phyloP scores from a whole-genome alignment of 31 red algal genomes.

The Odonthalia washingtoniensis region DNA sequence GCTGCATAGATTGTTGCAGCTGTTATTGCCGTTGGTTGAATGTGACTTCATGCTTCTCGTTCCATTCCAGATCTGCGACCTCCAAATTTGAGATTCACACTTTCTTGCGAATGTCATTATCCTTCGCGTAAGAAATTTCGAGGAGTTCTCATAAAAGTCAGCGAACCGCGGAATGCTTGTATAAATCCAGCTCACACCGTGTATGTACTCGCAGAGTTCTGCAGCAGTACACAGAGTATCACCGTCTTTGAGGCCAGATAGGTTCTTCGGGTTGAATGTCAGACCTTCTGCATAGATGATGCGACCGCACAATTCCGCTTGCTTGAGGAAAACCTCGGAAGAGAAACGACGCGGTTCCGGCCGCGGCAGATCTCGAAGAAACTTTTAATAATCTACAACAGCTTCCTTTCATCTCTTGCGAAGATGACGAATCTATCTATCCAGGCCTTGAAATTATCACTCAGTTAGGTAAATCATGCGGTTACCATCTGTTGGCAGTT shows the following conservation, averaged over 20 bases:
- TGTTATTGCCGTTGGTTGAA: conserved; percentile 9
- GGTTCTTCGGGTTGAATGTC: conserved; percentile 35
- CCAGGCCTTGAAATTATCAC: conserved; percentile 11
- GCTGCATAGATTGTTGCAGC: conserved; percentile 23
- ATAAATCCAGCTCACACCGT: conserved; percentile 14
- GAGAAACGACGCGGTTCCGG: conserved; percentile 21
- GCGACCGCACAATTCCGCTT: conserved; percentile 24
- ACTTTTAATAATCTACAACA: background rate
- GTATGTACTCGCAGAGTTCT: conserved; percentile 26
- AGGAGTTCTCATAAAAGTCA: background rate
- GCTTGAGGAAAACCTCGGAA: conserved; percentile 8
- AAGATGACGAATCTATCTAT: conserved; percentile 38
- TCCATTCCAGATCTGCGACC: conserved; percentile 1
- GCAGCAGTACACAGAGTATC: conserved; percentile 5
- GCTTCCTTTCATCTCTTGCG: conserved; percentile 5
- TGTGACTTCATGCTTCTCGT: background rate
- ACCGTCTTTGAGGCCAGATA: no score
- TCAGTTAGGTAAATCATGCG: no score
- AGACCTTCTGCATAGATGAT: conserved; percentile 10
- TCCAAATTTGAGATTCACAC: conserved; percentile 25
- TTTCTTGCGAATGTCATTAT: background rate
- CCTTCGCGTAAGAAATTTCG: conserved; percentile 8
- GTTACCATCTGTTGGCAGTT: conserved; percentile 39
- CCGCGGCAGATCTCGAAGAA: conserved; percentile 15
- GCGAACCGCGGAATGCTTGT: conserved; percentile 34